Evolutionary conservation across 257 asterid species (phyloP).

Genomic region (Oldenlandia corymbosa): DNA sequence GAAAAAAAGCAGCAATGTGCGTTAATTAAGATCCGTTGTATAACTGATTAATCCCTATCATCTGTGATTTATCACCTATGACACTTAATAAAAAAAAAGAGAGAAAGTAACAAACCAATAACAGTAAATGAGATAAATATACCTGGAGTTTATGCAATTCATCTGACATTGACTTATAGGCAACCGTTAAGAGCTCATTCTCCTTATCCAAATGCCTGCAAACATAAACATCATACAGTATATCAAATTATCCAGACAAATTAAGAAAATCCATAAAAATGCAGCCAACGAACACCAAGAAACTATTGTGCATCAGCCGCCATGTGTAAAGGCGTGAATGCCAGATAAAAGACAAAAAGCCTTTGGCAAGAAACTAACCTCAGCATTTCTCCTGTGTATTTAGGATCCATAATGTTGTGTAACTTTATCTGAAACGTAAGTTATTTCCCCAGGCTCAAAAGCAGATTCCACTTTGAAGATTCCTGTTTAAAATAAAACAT

Average conservation of each 20-base stretch:
- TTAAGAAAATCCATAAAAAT: not conserved
- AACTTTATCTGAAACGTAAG: not conserved
- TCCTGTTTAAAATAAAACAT: not conserved
- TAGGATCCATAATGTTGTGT: conserved; percentile 42
- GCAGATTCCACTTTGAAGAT: not conserved
- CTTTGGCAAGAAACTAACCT: conserved; percentile 22
- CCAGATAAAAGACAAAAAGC: not conserved
- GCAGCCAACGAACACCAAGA: not conserved
- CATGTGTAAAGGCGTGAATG: no score
- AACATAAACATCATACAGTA: conserved; percentile 5
- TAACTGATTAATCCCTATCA: not conserved
- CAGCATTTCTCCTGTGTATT: conserved; percentile 44
- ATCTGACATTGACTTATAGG: conserved; percentile 59
- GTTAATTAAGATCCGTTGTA: not conserved
- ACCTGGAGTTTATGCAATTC: conserved; percentile 83
- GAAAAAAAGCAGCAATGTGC: not conserved
- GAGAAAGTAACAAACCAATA: not conserved
- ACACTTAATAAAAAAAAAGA: not conserved
- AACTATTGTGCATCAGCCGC: no score
- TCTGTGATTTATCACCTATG: not conserved
- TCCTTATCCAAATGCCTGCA: conserved; percentile 85
- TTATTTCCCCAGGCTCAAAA: not conserved
- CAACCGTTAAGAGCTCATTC: conserved; percentile 55
- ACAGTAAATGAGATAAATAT: conserved; percentile 1
- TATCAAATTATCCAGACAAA: not conserved